Conservation (phyloP, 257 asterid species). For the Solanum sitiens region DNA sequence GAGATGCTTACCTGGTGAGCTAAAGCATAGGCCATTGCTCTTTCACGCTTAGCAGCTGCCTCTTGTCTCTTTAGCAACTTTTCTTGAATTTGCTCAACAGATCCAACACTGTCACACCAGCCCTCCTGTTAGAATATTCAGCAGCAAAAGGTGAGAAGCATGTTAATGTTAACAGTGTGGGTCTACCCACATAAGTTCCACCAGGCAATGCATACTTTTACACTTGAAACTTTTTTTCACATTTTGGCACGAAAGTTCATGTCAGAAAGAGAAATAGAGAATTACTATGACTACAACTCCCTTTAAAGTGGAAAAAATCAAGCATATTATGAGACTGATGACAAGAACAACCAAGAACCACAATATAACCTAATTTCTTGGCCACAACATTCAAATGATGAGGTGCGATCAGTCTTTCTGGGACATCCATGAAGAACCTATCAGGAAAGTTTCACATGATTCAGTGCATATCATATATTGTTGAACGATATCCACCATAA, state of each 20-base stretch:
- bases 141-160: neutral
- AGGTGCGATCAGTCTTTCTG: neutral
- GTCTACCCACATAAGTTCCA: neutral
- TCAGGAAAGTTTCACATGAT: neutral
- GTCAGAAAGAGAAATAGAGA: neutral
- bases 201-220: neutral
- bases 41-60: conserved; percentile 99
- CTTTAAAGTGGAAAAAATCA: neutral
- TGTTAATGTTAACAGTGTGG: neutral
- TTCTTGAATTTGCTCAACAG: conserved; percentile 90
- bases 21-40: conserved; percentile 99
- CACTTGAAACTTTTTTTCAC: neutral
- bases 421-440: neutral
- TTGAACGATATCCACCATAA: neutral
- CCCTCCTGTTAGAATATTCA: conserved; percentile 50
- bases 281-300: neutral
- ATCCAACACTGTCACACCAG: conserved; percentile 94
- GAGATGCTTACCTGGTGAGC: conserved; percentile 69
- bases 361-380: neutral
- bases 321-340: neutral
- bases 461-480: neutral
- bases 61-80: conserved; percentile 88
- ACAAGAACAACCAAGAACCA: neutral
- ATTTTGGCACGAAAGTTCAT: neutral
- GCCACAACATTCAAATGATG: neutral